Base-by-base conservation (phyloP, 2,329 filamentous ascomycete genomes). In the Nannizziopsis barbatae region DNA sequence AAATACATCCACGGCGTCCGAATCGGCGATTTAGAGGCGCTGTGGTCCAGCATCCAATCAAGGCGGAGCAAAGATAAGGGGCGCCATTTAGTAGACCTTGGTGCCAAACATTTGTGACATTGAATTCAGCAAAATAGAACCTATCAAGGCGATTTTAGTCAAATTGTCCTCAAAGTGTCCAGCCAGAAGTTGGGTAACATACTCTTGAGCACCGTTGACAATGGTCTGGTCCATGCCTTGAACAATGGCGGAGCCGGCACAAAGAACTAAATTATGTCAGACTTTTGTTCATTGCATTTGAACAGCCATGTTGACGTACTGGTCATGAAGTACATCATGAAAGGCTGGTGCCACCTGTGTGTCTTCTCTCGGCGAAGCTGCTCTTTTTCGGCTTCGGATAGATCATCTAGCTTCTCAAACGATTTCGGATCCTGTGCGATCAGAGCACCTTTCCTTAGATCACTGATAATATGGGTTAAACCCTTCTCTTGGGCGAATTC, bases 351-450 rank as follows among this genome's bases (percentile, higher is more conserved):
- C 68, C 72, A 75, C 5, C 64, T 58, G 50, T 69, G 65, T 0
- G 63, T 65, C 5, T 65, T 60, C 53, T 74, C 71, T 11, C 66
- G 54, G 2, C 64, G 58, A 27, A 74, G 57, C 0, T 57, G 56
- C 12, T 58, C 50, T 43, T 65, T 69, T 43, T 75, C 72, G 0
- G 54, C 54, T 30, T 80, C 71, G 44, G 71, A 66, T 2, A 87
- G 71, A 8, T 76, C 74, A 47, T 76, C 69, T 33, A 87, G 72
- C 33, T 73, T 68, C 51, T 85, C 81, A 60, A 75, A 86, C 20
- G 71, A 70, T 11, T 70, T 70, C 0, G 83, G 83, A 56, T 84
- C 77, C 61, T 85, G 82, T 2, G 85, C 84, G 14, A 89, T 75
- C 8, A 89, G 71, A 2, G 84, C 84, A 27, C 83, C 84, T 14